Evolutionary conservation across 352 stramenopile species (phyloP).

Genomic region (Detonula confervacea): DNA sequence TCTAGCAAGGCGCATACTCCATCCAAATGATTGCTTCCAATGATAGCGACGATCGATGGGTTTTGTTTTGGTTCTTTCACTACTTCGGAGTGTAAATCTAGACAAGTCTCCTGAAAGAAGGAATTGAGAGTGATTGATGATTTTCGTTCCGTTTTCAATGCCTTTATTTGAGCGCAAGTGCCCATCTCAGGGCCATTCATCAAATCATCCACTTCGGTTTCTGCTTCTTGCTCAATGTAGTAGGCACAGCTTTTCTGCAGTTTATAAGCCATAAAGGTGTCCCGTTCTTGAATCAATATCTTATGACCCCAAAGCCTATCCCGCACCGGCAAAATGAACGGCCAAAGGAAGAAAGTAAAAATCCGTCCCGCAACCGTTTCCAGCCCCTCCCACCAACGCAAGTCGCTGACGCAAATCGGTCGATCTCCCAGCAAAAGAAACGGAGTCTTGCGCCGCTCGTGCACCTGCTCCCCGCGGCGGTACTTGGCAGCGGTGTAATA

Average conservation of each 20-base stretch:
- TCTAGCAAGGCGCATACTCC: neutral
- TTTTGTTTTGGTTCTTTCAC: neutral
- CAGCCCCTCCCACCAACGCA: neutral
- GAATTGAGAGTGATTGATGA: neutral
- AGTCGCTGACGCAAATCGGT: neutral
- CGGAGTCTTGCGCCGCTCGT: neutral
- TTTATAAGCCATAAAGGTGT: neutral
- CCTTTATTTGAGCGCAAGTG: neutral
- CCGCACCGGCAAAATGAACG: neutral
- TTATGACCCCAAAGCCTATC: neutral
- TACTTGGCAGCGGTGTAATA: neutral
- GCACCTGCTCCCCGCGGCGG: neutral
- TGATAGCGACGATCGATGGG: neutral
- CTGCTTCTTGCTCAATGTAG: neutral
- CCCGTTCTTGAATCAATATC: neutral
- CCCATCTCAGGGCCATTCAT: neutral
- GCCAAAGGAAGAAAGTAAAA: neutral
- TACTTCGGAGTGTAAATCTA: neutral
- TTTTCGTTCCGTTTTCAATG: neutral
- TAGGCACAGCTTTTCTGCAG: neutral
- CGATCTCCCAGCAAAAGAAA: neutral
- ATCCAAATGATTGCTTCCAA: neutral
- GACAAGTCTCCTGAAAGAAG: neutral
- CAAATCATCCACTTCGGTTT: neutral
- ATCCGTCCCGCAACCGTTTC: neutral